Conservation (phyloP, 768 basidiomycete genomes). For the Phanerochaete carnosa region DNA sequence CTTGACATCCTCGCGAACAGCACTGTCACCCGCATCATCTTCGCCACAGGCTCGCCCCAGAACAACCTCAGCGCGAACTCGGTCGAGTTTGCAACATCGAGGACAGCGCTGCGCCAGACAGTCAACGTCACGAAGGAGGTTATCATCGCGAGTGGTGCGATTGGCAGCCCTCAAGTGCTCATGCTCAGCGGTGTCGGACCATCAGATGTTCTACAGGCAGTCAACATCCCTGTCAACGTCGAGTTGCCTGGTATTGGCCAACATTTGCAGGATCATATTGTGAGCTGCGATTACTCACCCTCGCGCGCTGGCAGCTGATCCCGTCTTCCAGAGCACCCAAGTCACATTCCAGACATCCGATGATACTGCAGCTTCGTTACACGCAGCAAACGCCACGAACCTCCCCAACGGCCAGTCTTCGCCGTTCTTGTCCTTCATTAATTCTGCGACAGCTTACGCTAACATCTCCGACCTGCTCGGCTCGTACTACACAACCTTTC, state of each 20-base stretch:
- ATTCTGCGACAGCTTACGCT: conserved; percentile 60
- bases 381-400: conserved; percentile 23
- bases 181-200: conserved; percentile 60
- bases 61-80: conserved; percentile 38
- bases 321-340: conserved; percentile 29
- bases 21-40: conserved; percentile 55
- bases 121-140: conserved; percentile 62
- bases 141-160: conserved; percentile 44
- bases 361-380: conserved; percentile 34
- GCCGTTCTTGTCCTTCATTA: conserved; percentile 52
- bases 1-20: conserved; percentile 59
- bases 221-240: conserved; percentile 40
- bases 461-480: conserved; percentile 48
- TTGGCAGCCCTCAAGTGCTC: conserved; percentile 53
- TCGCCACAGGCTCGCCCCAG: conserved; percentile 28
- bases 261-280: conserved; percentile 55
- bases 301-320: not conserved
- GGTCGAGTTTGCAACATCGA: conserved; percentile 45
- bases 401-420: conserved; percentile 19
- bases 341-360: conserved; percentile 36
- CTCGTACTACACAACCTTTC: conserved; percentile 30
- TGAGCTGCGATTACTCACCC: conserved; percentile 2
- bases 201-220: conserved; percentile 43
- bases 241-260: conserved; percentile 61
- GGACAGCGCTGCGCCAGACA: conserved; percentile 31